These are phyloP conservation scores for Ceratocystis harringtonii DNA, from an alignment of 2,329 filamentous ascomycete species.

Conservation along the genomic window DNA sequence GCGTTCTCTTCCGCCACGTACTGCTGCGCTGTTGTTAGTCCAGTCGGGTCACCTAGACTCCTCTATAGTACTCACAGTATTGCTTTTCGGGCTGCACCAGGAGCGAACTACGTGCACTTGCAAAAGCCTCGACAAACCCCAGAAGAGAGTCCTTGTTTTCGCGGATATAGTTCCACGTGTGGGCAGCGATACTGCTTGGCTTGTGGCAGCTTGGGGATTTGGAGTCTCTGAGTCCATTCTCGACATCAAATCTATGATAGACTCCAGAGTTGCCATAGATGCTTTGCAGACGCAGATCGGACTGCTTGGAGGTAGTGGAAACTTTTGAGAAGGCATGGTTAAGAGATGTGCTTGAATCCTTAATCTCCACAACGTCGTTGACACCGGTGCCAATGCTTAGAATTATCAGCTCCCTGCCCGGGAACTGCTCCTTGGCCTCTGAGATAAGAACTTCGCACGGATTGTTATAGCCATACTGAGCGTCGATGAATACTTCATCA, in stretches of 20 bases:
- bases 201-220: slow-evolving; percentile 21
- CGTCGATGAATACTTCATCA: slow-evolving; percentile 22
- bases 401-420: slow-evolving; percentile 16
- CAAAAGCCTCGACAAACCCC: no score
- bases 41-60: no score
- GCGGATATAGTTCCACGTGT: slow-evolving; percentile 19
- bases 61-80: no score
- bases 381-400: slow-evolving; percentile 23
- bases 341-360: slow-evolving; percentile 6
- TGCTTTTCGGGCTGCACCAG: no score
- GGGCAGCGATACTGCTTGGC: slow-evolving; percentile 19
- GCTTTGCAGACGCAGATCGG: slow-evolving; percentile 6
- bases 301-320: background rate
- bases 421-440: slow-evolving; percentile 22
- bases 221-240: slow-evolving; percentile 21
- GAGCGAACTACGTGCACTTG: no score
- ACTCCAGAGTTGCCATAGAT: slow-evolving; percentile 17
- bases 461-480: slow-evolving; percentile 24
- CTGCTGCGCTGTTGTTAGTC: no score
- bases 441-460: slow-evolving; percentile 22
- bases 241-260: slow-evolving; percentile 23
- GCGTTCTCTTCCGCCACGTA: no score
- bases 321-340: background rate
- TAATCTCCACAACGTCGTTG: slow-evolving; percentile 19
- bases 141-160: no score